These are phyloP conservation scores for Rehmannia glutinosa DNA, from an alignment of 257 asterid species.

Conservation along the genomic window DNA sequence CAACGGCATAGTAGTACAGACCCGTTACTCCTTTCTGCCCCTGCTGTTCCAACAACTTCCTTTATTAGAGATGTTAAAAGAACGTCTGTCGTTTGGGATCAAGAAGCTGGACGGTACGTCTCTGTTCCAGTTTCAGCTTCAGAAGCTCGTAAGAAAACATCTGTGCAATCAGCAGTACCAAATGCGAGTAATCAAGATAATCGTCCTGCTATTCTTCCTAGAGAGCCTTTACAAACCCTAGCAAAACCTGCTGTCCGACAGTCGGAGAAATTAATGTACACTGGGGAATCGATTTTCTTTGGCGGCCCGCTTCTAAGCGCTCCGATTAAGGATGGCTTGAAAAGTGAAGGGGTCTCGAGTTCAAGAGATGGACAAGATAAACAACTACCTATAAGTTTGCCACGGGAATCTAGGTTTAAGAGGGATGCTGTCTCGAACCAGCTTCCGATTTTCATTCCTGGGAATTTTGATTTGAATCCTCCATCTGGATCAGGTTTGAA, in stretches of 20 bases:
- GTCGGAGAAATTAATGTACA: conserved; percentile 66
- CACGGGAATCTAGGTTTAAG: conserved; percentile 59
- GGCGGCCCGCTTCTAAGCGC: conserved; percentile 90
- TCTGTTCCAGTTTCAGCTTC: conserved; percentile 70
- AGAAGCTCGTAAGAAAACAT: conserved; percentile 52
- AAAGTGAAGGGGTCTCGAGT: conserved; percentile 40
- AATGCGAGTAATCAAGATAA: conserved; percentile 40
- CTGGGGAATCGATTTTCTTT: conserved; percentile 83
- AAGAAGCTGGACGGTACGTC: conserved; percentile 92
- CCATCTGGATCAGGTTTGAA: conserved; percentile 42
- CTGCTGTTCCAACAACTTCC: conserved; percentile 42
- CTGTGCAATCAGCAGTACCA: conserved; percentile 26
- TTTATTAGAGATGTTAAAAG: conserved; percentile 73
- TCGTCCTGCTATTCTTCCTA: conserved; percentile 28
- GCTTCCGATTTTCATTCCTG: conserved; percentile 88
- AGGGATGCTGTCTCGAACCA: conserved; percentile 81
- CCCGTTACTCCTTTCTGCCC: conserved; percentile 37
- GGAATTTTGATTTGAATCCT: conserved; percentile 47
- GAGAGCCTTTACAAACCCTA: conserved; percentile 30
- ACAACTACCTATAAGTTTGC: conserved; percentile 31
- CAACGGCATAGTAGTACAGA: conserved; percentile 41
- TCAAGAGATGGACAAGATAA: conserved; percentile 49
- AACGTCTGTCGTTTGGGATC: conserved; percentile 98
- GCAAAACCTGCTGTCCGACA: conserved; percentile 37
- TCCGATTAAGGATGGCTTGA: conserved; percentile 47